phyloP scores from a whole-genome alignment of 495 filamentous ascomycete species.

The Hyaloscypha hepaticicola region DNA sequence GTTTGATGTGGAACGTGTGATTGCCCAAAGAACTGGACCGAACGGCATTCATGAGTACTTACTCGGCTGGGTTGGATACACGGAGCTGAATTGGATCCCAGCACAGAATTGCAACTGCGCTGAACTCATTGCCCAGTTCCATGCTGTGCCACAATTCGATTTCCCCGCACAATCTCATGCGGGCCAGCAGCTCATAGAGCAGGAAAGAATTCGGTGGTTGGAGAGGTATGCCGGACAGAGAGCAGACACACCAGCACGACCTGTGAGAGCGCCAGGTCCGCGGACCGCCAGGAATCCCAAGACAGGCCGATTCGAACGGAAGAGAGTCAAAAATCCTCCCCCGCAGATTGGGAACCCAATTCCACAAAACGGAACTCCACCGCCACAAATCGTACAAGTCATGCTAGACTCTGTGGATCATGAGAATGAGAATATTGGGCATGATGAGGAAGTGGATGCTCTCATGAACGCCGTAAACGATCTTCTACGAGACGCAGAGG shows the following conservation, averaged over 20 bases:
- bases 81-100: neutral
- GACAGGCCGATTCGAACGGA: neutral
- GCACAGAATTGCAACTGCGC: constrained; percentile 3
- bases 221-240: no score
- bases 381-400: no score
- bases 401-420: neutral
- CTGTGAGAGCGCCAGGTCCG: neutral
- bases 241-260: neutral
- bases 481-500: no score
- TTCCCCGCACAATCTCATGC: no score
- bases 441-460: neutral
- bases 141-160: neutral
- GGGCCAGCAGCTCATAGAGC: no score
- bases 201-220: no score
- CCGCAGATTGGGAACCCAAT: no score
- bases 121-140: constrained; percentile 1
- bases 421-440: neutral
- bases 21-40: constrained; percentile 1
- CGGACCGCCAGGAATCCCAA: neutral
- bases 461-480: no score
- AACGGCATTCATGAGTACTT: neutral
- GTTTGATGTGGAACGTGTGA: constrained; percentile 9
- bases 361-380: no score
- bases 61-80: constrained; percentile 3
- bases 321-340: neutral